Conservation (phyloP, 768 basidiomycete genomes). For the Rhizopogon vesiculosus region DNA sequence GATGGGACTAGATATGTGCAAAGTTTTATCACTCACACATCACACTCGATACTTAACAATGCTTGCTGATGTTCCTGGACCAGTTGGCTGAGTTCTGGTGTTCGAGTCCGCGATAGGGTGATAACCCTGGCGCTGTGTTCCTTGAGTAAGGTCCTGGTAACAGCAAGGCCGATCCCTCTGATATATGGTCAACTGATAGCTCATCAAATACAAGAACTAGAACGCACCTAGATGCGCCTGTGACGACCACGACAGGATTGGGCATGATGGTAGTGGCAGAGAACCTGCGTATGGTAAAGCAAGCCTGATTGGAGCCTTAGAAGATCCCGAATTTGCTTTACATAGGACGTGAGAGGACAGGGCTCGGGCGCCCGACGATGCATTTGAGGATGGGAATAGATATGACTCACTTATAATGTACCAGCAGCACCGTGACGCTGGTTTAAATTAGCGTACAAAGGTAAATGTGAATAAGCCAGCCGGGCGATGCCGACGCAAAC, state of each 20-base stretch:
- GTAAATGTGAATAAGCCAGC: too few species aligned
- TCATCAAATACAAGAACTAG: not conserved
- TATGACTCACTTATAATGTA: too few species aligned
- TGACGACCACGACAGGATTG: constrained; percentile 67
- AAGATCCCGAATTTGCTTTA: too few species aligned
- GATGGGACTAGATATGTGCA: not conserved
- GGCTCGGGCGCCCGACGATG: too few species aligned
- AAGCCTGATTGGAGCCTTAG: too few species aligned
- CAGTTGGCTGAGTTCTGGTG: constrained; percentile 60
- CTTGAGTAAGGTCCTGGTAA: constrained; percentile 59
- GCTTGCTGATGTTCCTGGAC: constrained; percentile 27
- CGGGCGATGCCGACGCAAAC: too few species aligned
- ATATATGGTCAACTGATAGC: constrained; percentile 1
- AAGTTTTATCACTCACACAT: constrained; percentile 54
- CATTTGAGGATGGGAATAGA: too few species aligned
- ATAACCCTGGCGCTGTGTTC: constrained; percentile 66
- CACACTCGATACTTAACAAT: constrained; percentile 60
- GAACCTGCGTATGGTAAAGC: not conserved
- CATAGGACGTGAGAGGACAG: too few species aligned
- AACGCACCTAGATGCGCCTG: constrained; percentile 77
- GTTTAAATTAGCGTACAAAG: too few species aligned
- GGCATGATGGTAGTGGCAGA: constrained; percentile 10
- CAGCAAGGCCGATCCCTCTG: constrained; percentile 78
- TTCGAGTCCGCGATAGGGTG: constrained; percentile 66
- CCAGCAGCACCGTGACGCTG: too few species aligned